Percentiles rank a stretch among this genome's conserved stretches.
These are phyloP conservation scores for Diaporthe caulivora DNA, from an alignment of 2,329 filamentous ascomycete species.

Conservation along the genomic window DNA sequence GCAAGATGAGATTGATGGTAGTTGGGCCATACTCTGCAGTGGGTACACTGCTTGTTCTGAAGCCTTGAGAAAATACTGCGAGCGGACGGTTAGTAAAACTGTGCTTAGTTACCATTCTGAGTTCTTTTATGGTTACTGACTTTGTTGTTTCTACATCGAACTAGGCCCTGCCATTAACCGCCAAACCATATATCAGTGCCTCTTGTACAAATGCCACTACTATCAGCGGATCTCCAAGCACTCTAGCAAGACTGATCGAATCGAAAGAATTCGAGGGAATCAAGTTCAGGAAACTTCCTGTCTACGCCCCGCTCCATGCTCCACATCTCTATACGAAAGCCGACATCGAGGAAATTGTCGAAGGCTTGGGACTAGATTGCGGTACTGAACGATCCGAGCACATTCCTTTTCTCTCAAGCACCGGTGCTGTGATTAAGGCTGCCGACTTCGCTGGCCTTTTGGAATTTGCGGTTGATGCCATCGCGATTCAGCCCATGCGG, in stretches of 20 bases:
- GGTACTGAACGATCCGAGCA: constrained; percentile 7
- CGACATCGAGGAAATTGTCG: constrained; percentile 39
- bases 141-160: constrained; percentile 37
- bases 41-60: not conserved
- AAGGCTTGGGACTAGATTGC: not conserved
- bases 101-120: not conserved
- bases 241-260: constrained; percentile 57
- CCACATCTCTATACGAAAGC: not conserved
- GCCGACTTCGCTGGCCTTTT: not conserved
- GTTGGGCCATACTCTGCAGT: not conserved
- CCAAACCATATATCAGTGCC: constrained; percentile 66
- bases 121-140: constrained; percentile 7
- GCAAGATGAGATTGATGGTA: constrained; percentile 16
- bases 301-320: constrained; percentile 70
- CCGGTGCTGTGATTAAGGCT: not conserved
- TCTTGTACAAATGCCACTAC: constrained; percentile 59
- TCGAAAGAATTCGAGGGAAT: constrained; percentile 52
- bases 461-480: constrained; percentile 6
- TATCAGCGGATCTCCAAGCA: constrained; percentile 66
- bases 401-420: not conserved
- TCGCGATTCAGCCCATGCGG: constrained; percentile 5
- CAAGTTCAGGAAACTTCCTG: constrained; percentile 60
- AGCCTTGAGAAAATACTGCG: not conserved
- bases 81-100: not conserved
- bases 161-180: constrained; percentile 57